Conservation (phyloP, 1,139 yeast genomes). For the Magnusiomyces suaveolens region DNA sequence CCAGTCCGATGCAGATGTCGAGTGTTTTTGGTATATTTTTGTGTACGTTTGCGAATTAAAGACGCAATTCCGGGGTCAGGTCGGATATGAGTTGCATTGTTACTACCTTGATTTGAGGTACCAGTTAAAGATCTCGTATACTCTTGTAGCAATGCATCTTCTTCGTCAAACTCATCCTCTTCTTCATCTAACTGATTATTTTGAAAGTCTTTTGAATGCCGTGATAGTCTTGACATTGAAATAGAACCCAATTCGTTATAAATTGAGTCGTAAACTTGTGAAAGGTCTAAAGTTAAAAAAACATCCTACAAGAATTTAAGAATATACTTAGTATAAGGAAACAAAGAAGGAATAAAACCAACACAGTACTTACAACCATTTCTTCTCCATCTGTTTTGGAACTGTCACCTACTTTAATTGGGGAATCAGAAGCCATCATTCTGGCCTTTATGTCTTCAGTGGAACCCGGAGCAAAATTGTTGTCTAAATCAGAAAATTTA, state of each 20-base stretch:
- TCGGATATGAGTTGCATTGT: neutral
- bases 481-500: conserved; percentile 18
- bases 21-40: neutral
- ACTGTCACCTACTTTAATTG: neutral
- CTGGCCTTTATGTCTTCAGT: conserved; percentile 54
- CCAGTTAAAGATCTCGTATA: neutral
- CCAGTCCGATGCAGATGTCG: neutral
- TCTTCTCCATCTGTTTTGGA: conserved; percentile 13
- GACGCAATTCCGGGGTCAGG: neutral
- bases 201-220: neutral
- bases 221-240: neutral
- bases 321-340: neutral
- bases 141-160: neutral
- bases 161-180: neutral
- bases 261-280: conserved; percentile 13
- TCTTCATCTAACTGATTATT: neutral
- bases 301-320: conserved; percentile 6
- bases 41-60: neutral
- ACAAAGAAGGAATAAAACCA: neutral
- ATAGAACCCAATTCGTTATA: neutral
- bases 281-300: conserved; percentile 24
- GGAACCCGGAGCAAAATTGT: conserved; percentile 64
- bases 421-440: conserved; percentile 2
- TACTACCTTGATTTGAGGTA: too few species aligned
- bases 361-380: conserved; percentile 19